Base-by-base conservation (phyloP, 1,139 yeast species). In the Kodamaea ohmeri region DNA sequence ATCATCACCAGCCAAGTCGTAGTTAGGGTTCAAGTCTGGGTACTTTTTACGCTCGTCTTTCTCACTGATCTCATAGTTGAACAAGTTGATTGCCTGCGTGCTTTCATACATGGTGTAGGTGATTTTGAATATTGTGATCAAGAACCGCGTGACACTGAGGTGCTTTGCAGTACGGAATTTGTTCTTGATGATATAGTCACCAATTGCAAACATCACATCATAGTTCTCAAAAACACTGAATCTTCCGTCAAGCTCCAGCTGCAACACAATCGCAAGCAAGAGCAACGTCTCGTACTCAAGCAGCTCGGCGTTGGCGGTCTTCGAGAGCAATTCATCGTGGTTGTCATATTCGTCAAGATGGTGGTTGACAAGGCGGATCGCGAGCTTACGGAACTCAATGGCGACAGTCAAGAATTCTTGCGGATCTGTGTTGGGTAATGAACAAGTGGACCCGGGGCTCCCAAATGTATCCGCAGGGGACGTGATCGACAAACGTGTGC, bases 311-410 rank as follows among this genome's bases (percentile, higher is more conserved):
- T 55, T 57, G 19, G 27, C 36, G 13, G 43, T 41, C 13, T 46
- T 45, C 7, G 45, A 45, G 20, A 17, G 40, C 36, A 39, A 43
- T 14, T 41, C 50, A 13, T 55, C 49, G 40, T 63, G 56, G 31
- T 53, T 61, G 42, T 68, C 75, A 40, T 65, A 68, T 40, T 67
- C 71, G 50, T 70, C 76, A 34, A 70, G 51, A 49, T 70, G 76
- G 38, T 52, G 56, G 45, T 67, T 67, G n/a, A 70, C 47, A 14
- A 67, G 54, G 26, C 53, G 58, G 7, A 67, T 58, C 25, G 64
- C 61, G 19, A 65, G 47, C 43, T 70, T 71, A n/a, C 76, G 48
- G 9, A 67, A 48, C 39, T 64, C 64, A 4, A 70, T 63, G 42
- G 71, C 58, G 7, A 61, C 40, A 22, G 52, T 51, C 14, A 67